These are phyloP conservation scores for Globisporangium echinulatum DNA, from an alignment of 352 stramenopile species.

Conservation along the genomic window DNA sequence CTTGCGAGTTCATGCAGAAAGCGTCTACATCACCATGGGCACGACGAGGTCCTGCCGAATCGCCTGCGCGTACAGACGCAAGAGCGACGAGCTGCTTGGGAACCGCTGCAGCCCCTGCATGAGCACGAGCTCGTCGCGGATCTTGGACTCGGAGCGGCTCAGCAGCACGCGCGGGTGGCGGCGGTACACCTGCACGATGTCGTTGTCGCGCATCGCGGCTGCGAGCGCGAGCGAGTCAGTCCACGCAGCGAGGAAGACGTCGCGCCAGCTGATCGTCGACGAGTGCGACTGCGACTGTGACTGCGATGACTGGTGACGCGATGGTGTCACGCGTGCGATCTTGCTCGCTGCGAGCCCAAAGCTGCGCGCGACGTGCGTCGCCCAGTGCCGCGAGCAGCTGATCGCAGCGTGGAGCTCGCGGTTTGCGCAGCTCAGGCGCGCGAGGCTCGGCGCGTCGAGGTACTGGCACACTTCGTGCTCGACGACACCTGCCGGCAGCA, in stretches of 20 bases:
- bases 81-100: constrained; percentile 33
- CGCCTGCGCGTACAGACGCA: constrained; percentile 43
- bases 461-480: constrained; percentile 37
- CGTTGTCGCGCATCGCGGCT: constrained; percentile 18
- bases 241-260: constrained; percentile 37
- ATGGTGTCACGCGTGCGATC: neutral
- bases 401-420: constrained; percentile 28
- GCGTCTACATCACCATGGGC: constrained; percentile 7
- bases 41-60: constrained; percentile 31
- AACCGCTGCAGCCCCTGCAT: constrained; percentile 50
- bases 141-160: constrained; percentile 23
- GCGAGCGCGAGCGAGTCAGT: constrained; percentile 24
- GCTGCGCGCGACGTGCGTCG: constrained; percentile 24
- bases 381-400: constrained; percentile 28
- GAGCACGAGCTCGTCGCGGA: constrained; percentile 55
- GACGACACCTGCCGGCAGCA: constrained; percentile 28
- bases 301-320: neutral
- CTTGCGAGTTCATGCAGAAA: too few species aligned
- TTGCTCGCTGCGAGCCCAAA: constrained; percentile 37
- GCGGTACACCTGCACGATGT: constrained; percentile 32
- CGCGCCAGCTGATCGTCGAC: constrained; percentile 28
- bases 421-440: constrained; percentile 28
- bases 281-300: neutral
- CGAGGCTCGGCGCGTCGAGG: constrained; percentile 32
- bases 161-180: constrained; percentile 21